Percentiles rank a stretch among this genome's conserved stretches.
These are phyloP conservation scores for Fusarium algeriense DNA, from an alignment of 2,329 filamentous ascomycete genomes.

Conservation along the genomic window DNA sequence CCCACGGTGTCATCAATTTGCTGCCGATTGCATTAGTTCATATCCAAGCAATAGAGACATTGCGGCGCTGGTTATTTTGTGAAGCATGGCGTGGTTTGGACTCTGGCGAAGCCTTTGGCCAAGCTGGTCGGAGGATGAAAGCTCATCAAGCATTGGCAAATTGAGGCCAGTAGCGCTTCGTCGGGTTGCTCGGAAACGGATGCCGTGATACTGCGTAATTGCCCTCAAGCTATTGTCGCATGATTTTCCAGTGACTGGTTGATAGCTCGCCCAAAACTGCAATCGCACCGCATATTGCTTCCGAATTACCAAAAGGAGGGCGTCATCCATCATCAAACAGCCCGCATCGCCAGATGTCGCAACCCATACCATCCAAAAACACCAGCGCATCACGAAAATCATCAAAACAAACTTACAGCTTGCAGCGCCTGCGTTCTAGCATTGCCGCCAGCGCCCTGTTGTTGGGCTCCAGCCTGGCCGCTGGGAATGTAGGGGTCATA, in stretches of 20 bases:
- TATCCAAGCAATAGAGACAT: background rate
- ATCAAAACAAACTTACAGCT: slow-evolving; percentile 72
- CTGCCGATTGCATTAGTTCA: slow-evolving; percentile 61
- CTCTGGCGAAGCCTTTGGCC: background rate
- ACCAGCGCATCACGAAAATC: slow-evolving; percentile 32
- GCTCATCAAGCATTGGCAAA: background rate
- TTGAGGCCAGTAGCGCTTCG: background rate
- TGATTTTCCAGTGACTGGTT: background rate
- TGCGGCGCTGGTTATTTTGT: background rate
- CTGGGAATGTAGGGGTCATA: slow-evolving; percentile 92
- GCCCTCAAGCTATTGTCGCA: background rate
- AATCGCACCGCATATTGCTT: slow-evolving; percentile 5
- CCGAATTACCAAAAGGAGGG: slow-evolving; percentile 6
- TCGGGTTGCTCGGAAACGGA: background rate
- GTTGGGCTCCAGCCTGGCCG: slow-evolving; percentile 62
- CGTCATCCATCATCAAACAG: slow-evolving; percentile 25
- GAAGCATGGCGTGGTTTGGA: slow-evolving; percentile 2
- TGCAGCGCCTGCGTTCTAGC: slow-evolving; percentile 76
- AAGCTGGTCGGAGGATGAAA: background rate
- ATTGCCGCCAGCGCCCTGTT: slow-evolving; percentile 61
- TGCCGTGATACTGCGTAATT: background rate
- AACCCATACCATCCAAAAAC: slow-evolving; percentile 31
- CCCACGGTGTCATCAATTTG: slow-evolving; percentile 97
- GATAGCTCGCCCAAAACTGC: background rate
- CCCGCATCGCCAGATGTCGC: slow-evolving; percentile 27